phyloP scores from a whole-genome alignment of 106 monocot genomes.

The Dendrobium chrysotoxum region DNA sequence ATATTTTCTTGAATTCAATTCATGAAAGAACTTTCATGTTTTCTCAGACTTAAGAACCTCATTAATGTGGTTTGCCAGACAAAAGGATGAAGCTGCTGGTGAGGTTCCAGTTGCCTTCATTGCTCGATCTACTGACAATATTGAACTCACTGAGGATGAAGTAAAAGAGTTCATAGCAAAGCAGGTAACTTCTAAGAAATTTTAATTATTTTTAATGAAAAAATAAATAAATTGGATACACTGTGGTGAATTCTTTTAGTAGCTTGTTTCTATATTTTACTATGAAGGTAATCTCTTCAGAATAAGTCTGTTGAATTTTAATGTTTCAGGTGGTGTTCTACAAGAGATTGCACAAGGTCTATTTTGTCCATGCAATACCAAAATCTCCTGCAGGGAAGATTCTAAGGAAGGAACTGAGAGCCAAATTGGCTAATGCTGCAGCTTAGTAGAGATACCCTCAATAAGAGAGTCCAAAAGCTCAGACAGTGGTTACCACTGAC shows the following conservation, averaged over 20 bases:
- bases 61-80: slow-evolving; percentile 26
- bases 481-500: not conserved
- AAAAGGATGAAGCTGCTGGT: slow-evolving; percentile 67
- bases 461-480: not conserved
- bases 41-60: not conserved
- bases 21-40: not conserved
- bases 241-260: not conserved
- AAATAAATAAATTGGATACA: not conserved
- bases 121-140: slow-evolving; percentile 33
- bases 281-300: not conserved
- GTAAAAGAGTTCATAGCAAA: slow-evolving; percentile 82
- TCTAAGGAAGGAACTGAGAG: slow-evolving; percentile 56
- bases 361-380: slow-evolving; percentile 53
- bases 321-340: slow-evolving; percentile 56
- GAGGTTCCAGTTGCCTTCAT: slow-evolving; percentile 93
- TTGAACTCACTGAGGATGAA: slow-evolving; percentile 43
- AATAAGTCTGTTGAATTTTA: not conserved
- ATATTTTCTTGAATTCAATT: not conserved
- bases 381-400: slow-evolving; percentile 63
- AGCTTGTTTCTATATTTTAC: too few species aligned
- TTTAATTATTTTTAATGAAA: not conserved
- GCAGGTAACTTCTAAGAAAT: slow-evolving; percentile 35
- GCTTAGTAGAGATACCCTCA: not conserved
- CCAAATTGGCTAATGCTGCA: slow-evolving; percentile 9
- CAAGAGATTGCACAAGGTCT: slow-evolving; percentile 57